A percentile compares a stretch with the other conserved stretches of the same genome.
phyloP scores from a whole-genome alignment of 305 asterid genomes.

The Solanum hybrid region DNA sequence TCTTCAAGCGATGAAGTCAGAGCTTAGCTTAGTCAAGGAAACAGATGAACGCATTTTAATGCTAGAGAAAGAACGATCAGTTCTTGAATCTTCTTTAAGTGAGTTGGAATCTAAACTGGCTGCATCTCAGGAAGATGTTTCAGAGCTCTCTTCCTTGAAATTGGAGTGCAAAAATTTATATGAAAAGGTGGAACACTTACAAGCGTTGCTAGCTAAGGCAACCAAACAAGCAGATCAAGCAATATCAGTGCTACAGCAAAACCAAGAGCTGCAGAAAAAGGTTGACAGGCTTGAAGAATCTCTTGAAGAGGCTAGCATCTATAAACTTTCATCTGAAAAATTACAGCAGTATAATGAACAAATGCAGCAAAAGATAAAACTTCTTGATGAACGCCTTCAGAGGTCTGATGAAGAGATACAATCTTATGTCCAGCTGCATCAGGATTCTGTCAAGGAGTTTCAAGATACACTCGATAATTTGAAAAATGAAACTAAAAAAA shows the following conservation, averaged over 20 bases:
- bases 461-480: constrained; percentile 63
- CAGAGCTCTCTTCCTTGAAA: constrained; percentile 45
- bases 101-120: constrained; percentile 61
- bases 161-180: constrained; percentile 56
- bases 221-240: constrained; percentile 79
- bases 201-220: constrained; percentile 55
- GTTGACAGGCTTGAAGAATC: constrained; percentile 83
- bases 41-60: constrained; percentile 55
- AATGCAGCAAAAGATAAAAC: constrained; percentile 76
- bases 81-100: constrained; percentile 54
- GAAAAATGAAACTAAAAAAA: constrained; percentile 62
- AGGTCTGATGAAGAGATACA: constrained; percentile 86
- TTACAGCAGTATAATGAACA: constrained; percentile 64
- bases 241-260: constrained; percentile 65
- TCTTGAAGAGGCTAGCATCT: constrained; percentile 62
- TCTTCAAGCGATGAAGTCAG: constrained; percentile 46
- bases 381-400: constrained; percentile 75
- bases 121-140: constrained; percentile 65
- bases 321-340: constrained; percentile 70
- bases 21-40: constrained; percentile 47
- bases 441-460: constrained; percentile 84
- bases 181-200: constrained; percentile 71
- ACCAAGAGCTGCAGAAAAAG: constrained; percentile 77
- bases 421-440: constrained; percentile 59
- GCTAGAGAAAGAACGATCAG: constrained; percentile 62